Evolutionary conservation across 2,329 filamentous ascomycete genomes (phyloP), one percentile per base, ranked within the genome.

Genomic region (Alternaria hordeiaustralica): DNA sequence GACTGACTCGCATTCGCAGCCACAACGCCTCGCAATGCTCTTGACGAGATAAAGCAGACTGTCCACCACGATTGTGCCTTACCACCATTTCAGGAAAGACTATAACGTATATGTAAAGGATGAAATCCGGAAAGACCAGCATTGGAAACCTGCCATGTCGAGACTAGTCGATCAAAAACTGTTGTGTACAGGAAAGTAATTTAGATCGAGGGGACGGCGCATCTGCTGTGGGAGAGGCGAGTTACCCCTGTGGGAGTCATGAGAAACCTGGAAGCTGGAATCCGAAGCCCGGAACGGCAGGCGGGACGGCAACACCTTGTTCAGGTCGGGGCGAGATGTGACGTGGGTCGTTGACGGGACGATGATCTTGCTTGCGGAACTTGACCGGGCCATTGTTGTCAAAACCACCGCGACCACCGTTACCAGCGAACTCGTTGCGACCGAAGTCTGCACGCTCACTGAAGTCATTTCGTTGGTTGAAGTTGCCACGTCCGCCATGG

Each of bases 231-330:
- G 20, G 36, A 30, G 25, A 45, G 10, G 55, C 23, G 5, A 11
- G 7, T 49, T n/a, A 53, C 20, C n/a, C 23, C 25, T 20, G 28
- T 33, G 13, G 30, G 43, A 25, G 33, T 60, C 45, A 61, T 69
- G 62, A 70, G 44, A 74, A 74, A 3, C 76, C 75, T 23, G 78
- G 78, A 25, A 80, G 68, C 41, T 84, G 84, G 71, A 87, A 87
- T 9, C 85, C 85, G 64, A 87, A 87, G 4, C 84, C 83, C 47
- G 85, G 85, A 6, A 87, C 84, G 7, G 85, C 82, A 13, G 85
- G 85, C 4, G 86, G 82, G 3, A 86, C 85, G 9, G 82, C 85
- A 26, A 86, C 82, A 54, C 82, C 82, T 64, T 72, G 74, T 30
- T 80, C 78, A 6, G 73, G 67, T 21, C 76, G 71, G 10, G 77